Conservation (phyloP, 73 alveolate species). For the Tetrahymena elliotti region DNA sequence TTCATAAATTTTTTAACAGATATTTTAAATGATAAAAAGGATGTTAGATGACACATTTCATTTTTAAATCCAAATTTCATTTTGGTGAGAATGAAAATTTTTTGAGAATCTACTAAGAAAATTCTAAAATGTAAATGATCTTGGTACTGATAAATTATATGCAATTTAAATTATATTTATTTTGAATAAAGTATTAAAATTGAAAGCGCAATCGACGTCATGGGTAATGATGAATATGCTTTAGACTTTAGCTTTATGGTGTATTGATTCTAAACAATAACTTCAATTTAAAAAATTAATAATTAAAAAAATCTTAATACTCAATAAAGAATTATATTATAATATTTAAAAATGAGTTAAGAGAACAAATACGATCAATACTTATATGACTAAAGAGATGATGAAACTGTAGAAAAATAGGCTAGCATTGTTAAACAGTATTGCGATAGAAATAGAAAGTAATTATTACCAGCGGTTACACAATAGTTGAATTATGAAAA, state of each 20-base stretch:
- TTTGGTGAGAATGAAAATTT: too few relatives aligned
- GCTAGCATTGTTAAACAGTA: neutral
- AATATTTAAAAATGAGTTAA: neutral
- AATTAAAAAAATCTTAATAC: neutral
- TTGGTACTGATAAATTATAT: neutral
- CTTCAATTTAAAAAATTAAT: neutral
- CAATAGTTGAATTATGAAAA: neutral
- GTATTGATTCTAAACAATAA: neutral
- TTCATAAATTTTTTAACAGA: too few relatives aligned
- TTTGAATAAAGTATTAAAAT: neutral
- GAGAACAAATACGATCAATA: neutral
- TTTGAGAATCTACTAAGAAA: neutral
- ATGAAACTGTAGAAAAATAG: neutral
- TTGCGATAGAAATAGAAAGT: neutral
- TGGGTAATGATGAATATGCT: neutral
- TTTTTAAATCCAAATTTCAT: too few relatives aligned
- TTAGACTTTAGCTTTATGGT: neutral
- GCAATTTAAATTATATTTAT: too few relatives aligned
- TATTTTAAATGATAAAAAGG: too few relatives aligned
- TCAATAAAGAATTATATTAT: neutral
- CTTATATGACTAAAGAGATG: neutral
- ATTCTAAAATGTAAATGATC: neutral
- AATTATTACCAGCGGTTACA: neutral
- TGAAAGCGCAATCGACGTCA: neutral
- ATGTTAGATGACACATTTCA: too few relatives aligned